Percentiles rank a stretch among this genome's conserved stretches.
phyloP scores from a whole-genome alignment of 306 rosid genomes.

The Prunus fruticosa region DNA sequence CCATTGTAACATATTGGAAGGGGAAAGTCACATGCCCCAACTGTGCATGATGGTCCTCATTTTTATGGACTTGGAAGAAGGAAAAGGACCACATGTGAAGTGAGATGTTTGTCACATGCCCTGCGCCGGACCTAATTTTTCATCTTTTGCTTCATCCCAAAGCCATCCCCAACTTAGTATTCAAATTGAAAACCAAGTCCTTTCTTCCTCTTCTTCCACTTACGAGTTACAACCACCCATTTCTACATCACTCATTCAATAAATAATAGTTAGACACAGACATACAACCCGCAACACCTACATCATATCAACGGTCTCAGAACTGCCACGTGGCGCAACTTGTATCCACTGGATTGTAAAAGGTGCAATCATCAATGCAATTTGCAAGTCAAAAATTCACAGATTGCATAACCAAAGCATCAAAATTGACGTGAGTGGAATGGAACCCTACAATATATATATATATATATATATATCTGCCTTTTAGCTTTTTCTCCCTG shows the following conservation, averaged over 20 bases:
- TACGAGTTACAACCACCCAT: neutral
- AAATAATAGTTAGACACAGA: neutral
- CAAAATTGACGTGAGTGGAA: neutral
- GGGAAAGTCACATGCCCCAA: conserved; percentile 4
- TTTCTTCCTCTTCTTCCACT: conserved; percentile 6
- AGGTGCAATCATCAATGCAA: neutral
- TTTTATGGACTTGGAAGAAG: too few relatives aligned
- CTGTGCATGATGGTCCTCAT: neutral
- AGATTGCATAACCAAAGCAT: neutral
- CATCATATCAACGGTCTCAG: neutral
- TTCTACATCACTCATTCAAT: neutral
- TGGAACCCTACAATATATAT: too few relatives aligned
- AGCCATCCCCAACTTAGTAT: too few relatives aligned
- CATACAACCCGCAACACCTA: neutral
- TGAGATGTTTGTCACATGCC: neutral
- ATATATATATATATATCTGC: too few relatives aligned
- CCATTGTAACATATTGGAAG: neutral
- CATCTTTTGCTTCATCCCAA: neutral
- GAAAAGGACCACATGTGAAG: conserved; percentile 6
- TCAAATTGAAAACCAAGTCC: neutral
- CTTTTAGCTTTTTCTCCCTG: too few relatives aligned
- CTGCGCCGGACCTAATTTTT: neutral
- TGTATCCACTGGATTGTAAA: neutral
- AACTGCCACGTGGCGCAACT: neutral
- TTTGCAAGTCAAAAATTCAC: neutral